Evolutionary conservation across 2,329 filamentous ascomycete species (phyloP), one percentile per base, ranked within the genome.

Genomic region (Colletotrichum kahawae): DNA sequence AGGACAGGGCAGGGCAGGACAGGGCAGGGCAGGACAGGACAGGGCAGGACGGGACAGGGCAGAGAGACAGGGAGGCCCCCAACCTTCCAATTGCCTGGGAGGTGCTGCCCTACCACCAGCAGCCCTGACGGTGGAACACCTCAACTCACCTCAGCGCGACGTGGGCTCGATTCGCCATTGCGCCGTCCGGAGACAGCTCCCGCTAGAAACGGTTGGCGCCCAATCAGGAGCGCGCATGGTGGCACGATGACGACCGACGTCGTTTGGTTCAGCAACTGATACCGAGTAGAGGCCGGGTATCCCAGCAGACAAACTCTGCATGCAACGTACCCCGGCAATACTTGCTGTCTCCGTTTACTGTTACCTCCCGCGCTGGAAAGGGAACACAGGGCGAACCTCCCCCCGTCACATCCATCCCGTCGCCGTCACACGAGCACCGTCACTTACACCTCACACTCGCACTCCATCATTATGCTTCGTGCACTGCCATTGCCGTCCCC

Each of bases 311-410:
- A 60, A 57, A 67, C 69, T 75, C 43, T 75, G 63, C 64, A 75
- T 68, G 63, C 73, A 75, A 73, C 57, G 69, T 38, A 75, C 57
- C 72, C 69, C 69, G 73, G 73, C 57, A 57, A 72, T 68, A 67
- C 73, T 21, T 73, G 62, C 43, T 48, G 43, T 48, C 43, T n/a
- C 21, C 43, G 48, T 59, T 24, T 27, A 38, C n/a, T 24, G 21
- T 71, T 66, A 54, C 31, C 51, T 33, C 57, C 16, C 54, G 54
- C 51, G 21, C 24, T 56, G 51, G 51, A 27, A n/a, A 24, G 16
- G 21, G 43, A 24, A 29, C 51, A 24, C 51, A 56, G 24, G 56
- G 56, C 29, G 56, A 48, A 48, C 43, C 43, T 48, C 51, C 4
- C 43, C 43, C 43, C n/a, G 43, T 48, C 43, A 48, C 43, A 48